These are phyloP conservation scores for Apostasia shenzhenica DNA, from an alignment of 106 monocot genomes.

Conservation along the genomic window DNA sequence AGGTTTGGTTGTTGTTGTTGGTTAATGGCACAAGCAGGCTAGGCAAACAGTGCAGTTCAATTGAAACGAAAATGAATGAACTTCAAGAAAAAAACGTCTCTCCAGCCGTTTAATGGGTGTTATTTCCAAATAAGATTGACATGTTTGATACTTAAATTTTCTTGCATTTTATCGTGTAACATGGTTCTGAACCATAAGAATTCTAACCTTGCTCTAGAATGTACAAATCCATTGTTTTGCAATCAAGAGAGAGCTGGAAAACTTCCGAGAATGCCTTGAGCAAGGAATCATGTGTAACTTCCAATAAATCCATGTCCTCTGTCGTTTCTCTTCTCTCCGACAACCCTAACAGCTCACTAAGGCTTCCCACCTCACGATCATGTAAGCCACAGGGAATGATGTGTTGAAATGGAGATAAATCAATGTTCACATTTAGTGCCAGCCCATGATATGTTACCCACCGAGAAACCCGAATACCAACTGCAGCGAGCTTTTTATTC, in stretches of 20 bases:
- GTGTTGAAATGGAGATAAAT: constrained; percentile 44
- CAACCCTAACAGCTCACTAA: constrained; percentile 25
- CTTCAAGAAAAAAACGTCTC: too few species aligned
- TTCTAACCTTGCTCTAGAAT: background rate
- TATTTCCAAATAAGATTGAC: too few species aligned
- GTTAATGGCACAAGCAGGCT: too few species aligned
- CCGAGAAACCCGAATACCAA: constrained; percentile 63
- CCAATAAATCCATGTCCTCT: constrained; percentile 28
- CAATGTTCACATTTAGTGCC: constrained; percentile 57
- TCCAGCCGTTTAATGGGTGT: too few species aligned
- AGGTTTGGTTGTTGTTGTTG: too few species aligned
- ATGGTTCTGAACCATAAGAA: too few species aligned
- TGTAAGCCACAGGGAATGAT: constrained; percentile 67
- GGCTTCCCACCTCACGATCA: constrained; percentile 44
- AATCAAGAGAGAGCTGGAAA: constrained; percentile 64
- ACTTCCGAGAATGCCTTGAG: constrained; percentile 66
- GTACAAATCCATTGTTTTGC: constrained; percentile 3
- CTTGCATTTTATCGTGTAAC: too few species aligned
- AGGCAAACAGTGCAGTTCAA: too few species aligned
- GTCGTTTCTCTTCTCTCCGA: background rate
- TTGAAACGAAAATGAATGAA: too few species aligned
- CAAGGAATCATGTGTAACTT: constrained; percentile 45
- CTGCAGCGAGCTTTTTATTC: constrained; percentile 60
- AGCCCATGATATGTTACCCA: constrained; percentile 78
- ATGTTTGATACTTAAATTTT: too few species aligned